Conservation (phyloP, 2,329 filamentous ascomycete genomes). For the Botrytis pseudocinerea region DNA sequence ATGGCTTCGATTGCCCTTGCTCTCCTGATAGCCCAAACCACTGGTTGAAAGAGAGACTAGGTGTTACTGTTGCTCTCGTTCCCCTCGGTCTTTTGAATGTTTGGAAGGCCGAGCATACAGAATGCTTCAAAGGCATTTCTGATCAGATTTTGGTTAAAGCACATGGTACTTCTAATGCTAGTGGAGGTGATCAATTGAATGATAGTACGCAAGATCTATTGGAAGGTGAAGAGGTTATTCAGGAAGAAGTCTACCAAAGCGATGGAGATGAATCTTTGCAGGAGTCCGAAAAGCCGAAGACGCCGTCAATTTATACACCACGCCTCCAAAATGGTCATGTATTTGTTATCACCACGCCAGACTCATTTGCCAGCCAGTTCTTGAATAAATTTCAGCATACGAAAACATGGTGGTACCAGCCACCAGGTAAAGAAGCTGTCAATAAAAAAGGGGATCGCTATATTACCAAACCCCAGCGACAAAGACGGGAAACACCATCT, state of each 20-base stretch:
- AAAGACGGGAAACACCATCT: background rate
- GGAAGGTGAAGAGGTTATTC: background rate
- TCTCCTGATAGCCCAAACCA: background rate
- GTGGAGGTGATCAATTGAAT: background rate
- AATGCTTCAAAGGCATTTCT: background rate
- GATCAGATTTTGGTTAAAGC: conserved; percentile 12
- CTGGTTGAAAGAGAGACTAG: background rate
- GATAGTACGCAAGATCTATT: background rate
- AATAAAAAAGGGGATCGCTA: background rate
- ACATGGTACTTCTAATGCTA: background rate
- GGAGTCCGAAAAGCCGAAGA: background rate
- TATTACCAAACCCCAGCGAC: background rate
- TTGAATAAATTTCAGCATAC: background rate
- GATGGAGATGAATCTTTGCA: conserved; percentile 2
- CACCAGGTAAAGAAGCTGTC: background rate
- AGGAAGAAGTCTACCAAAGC: background rate
- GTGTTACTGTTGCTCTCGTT: background rate
- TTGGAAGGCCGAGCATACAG: background rate
- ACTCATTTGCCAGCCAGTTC: background rate
- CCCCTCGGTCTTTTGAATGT: conserved; percentile 3
- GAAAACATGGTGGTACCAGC: background rate
- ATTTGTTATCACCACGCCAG: conserved; percentile 9
- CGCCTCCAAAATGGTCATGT: background rate
- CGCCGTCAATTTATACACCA: background rate
- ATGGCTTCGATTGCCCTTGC: conserved; percentile 13